phyloP scores from a whole-genome alignment of 2,329 filamentous ascomycete genomes.

The Calonectria pseudoturangicola region DNA sequence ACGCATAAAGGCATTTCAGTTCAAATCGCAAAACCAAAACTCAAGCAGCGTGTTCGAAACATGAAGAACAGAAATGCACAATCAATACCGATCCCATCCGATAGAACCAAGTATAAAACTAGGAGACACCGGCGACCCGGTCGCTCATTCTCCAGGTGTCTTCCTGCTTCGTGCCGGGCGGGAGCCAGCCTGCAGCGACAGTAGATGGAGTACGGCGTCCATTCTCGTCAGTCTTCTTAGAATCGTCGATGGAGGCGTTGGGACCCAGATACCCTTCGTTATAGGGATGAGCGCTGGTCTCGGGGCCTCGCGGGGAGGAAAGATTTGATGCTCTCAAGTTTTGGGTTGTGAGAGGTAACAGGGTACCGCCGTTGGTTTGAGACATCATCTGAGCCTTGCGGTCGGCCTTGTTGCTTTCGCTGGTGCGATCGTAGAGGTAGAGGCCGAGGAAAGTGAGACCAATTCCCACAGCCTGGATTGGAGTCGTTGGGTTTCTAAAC shows the following conservation, averaged over 20 bases:
- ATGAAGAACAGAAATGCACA: conserved; percentile 27
- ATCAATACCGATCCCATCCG: neutral
- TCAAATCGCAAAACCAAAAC: conserved; percentile 17
- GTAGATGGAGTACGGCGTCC: conserved; percentile 64
- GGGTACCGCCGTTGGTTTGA: conserved; percentile 61
- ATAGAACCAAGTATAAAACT: conserved; percentile 39
- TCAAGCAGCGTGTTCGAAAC: conserved; percentile 4
- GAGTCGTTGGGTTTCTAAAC: conserved; percentile 94
- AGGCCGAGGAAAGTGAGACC: conserved; percentile 91
- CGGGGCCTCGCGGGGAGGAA: conserved; percentile 51
- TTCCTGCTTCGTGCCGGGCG: conserved; percentile 88
- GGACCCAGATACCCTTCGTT: conserved; percentile 67
- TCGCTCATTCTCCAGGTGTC: conserved; percentile 81
- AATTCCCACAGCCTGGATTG: conserved; percentile 89
- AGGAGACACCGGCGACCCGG: conserved; percentile 53
- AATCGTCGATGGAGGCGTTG: conserved; percentile 63
- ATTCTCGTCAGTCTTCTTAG: conserved; percentile 75
- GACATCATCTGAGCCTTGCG: conserved; percentile 82
- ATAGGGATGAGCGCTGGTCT: conserved; percentile 63
- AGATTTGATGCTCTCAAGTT: conserved; percentile 46
- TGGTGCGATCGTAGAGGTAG: conserved; percentile 96
- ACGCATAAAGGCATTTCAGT: conserved; percentile 35
- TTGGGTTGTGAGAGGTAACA: conserved; percentile 80
- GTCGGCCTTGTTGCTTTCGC: conserved; percentile 90
- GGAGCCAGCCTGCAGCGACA: conserved; percentile 75